Percentiles rank a stretch among this genome's conserved stretches.
phyloP scores from a whole-genome alignment of 352 stramenopile species.

The Phytophthora tubulina region DNA sequence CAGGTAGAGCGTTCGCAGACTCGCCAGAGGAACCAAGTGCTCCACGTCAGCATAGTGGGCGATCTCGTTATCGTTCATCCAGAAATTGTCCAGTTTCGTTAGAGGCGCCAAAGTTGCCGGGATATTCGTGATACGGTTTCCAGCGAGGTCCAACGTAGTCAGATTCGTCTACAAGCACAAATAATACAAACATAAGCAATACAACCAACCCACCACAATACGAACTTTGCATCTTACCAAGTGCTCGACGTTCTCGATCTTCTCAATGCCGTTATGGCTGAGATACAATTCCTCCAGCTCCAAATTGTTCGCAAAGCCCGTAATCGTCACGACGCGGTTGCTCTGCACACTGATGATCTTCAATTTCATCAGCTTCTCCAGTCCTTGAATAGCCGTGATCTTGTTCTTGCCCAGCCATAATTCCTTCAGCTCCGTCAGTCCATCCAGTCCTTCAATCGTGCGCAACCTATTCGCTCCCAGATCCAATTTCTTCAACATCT shows the following conservation, averaged over 20 bases:
- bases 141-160: slow-evolving; percentile 78
- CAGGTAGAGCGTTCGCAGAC: slow-evolving; percentile 94
- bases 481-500: slow-evolving; percentile 94
- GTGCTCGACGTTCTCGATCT: slow-evolving; percentile 77
- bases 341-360: slow-evolving; percentile 92
- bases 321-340: slow-evolving; percentile 95
- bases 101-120: slow-evolving; percentile 54
- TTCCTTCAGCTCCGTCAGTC: slow-evolving; percentile 92
- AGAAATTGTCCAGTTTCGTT: slow-evolving; percentile 74
- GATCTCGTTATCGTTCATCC: slow-evolving; percentile 81
- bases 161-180: slow-evolving; percentile 56
- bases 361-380: slow-evolving; percentile 91
- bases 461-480: slow-evolving; percentile 97
- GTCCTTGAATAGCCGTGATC: slow-evolving; percentile 93
- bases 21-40: slow-evolving; percentile 75
- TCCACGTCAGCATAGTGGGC: slow-evolving; percentile 71
- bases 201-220: background rate
- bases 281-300: slow-evolving; percentile 98
- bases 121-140: slow-evolving; percentile 85
- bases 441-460: slow-evolving; percentile 93
- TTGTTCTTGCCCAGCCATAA: slow-evolving; percentile 99
- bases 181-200: slow-evolving; percentile 7
- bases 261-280: slow-evolving; percentile 97
- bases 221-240: slow-evolving; percentile 53
- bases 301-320: slow-evolving; percentile 90